These are phyloP conservation scores for Syzygium syzygioides DNA, from an alignment of 441 rosid species.

Conservation along the genomic window DNA sequence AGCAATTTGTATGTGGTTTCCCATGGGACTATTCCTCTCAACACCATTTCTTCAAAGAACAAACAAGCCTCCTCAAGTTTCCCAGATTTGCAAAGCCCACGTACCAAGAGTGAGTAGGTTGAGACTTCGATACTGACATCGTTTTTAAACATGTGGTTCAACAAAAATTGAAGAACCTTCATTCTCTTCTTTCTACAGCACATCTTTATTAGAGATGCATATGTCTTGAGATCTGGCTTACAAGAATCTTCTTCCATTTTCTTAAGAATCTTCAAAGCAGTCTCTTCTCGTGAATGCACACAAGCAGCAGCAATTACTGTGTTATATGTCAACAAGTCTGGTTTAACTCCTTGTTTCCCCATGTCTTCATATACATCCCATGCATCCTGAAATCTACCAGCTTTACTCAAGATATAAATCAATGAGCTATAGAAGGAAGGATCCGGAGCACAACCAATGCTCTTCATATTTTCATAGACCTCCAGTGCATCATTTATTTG, in stretches of 20 bases:
- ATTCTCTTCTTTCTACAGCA: constrained; percentile 62
- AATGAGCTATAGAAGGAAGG: constrained; percentile 55
- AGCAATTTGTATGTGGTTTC: constrained; percentile 35
- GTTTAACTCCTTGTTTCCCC: constrained; percentile 51
- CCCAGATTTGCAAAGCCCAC: constrained; percentile 49
- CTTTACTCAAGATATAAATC: constrained; percentile 46
- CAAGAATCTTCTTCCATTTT: constrained; percentile 57
- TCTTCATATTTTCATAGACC: constrained; percentile 67
- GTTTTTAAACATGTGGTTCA: constrained; percentile 60
- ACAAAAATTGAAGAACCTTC: constrained; percentile 48
- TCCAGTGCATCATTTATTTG: constrained; percentile 53
- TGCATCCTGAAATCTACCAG: constrained; percentile 66
- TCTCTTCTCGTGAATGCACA: constrained; percentile 42
- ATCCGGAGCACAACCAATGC: constrained; percentile 55
- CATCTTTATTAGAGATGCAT: constrained; percentile 63
- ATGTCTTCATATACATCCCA: constrained; percentile 65
- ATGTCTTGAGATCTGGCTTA: constrained; percentile 53
- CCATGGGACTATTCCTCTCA: constrained; percentile 56
- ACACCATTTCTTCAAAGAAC: constrained; percentile 54
- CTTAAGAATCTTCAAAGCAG: constrained; percentile 50
- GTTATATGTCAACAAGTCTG: constrained; percentile 39
- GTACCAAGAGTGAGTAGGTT: constrained; percentile 45
- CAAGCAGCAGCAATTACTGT: constrained; percentile 58
- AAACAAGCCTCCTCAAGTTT: constrained; percentile 55
- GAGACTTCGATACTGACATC: constrained; percentile 54